Conservation (phyloP, 495 filamentous ascomycete species). For the Glarea lozoyensis region DNA sequence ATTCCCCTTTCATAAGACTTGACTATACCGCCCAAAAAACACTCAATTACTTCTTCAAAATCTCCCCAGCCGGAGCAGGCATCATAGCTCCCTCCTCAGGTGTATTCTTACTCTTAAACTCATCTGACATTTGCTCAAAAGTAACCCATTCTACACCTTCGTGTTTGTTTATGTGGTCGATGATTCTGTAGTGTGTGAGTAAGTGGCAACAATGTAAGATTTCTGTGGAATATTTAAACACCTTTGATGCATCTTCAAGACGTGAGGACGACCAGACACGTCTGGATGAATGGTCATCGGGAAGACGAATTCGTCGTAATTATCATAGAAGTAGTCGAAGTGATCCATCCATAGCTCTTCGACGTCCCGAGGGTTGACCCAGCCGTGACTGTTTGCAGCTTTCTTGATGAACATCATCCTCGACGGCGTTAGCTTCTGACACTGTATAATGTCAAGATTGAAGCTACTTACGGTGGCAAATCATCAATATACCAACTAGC, state of each 20-base stretch:
- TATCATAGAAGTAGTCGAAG: constrained; percentile 61
- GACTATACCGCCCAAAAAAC: too few species aligned
- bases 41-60: constrained; percentile 34
- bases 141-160: constrained; percentile 71
- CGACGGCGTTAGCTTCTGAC: too few species aligned
- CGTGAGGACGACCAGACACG: constrained; percentile 57
- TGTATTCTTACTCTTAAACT: constrained; percentile 60
- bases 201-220: background rate
- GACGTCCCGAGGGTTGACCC: constrained; percentile 50
- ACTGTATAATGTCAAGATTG: too few species aligned
- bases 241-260: constrained; percentile 51
- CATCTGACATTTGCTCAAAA: constrained; percentile 56
- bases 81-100: constrained; percentile 57
- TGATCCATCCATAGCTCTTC: constrained; percentile 37
- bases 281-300: constrained; percentile 66
- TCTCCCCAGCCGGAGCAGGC: constrained; percentile 51
- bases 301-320: constrained; percentile 64
- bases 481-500: constrained; percentile 64
- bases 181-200: constrained; percentile 34
- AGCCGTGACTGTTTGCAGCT: constrained; percentile 48
- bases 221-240: constrained; percentile 30
- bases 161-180: constrained; percentile 65
- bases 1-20: too few species aligned
- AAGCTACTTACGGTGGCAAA: too few species aligned
- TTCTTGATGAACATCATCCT: constrained; percentile 56